phyloP scores from a whole-genome alignment of 2,329 filamentous ascomycete species.

The Talaromyces atroroseus region DNA sequence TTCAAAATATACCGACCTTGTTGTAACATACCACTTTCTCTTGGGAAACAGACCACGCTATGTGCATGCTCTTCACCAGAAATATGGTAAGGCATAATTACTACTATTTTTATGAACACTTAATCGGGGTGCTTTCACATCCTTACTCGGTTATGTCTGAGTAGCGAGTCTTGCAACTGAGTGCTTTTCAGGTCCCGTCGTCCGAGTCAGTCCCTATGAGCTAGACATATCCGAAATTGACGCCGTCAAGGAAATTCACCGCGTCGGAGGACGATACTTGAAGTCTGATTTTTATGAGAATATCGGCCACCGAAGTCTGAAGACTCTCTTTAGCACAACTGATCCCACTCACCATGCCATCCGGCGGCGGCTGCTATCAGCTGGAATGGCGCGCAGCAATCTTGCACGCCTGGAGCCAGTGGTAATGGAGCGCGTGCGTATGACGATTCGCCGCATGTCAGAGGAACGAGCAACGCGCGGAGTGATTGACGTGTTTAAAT shows the following conservation, averaged over 20 bases:
- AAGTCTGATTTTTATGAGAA: constrained; percentile 30
- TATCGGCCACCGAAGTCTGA: constrained; percentile 15
- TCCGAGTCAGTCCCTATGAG: constrained; percentile 24
- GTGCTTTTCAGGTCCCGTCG: constrained; percentile 23
- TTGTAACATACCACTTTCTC: constrained; percentile 2
- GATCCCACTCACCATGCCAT: constrained; percentile 37
- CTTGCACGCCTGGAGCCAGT: constrained; percentile 32
- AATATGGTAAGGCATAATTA: constrained; percentile 17
- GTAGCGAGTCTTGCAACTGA: background rate
- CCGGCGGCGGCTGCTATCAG: constrained; percentile 40
- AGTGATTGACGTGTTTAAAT: constrained; percentile 46
- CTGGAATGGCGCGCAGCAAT: constrained; percentile 20
- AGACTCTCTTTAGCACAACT: constrained; percentile 38
- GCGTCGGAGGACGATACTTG: constrained; percentile 26
- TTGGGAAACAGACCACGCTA: constrained; percentile 9
- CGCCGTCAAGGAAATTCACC: constrained; percentile 30
- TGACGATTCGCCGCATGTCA: constrained; percentile 41
- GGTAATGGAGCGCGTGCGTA: constrained; percentile 34
- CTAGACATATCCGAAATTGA: constrained; percentile 35
- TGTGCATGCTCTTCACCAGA: constrained; percentile 19
- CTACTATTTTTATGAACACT: too few relatives aligned
- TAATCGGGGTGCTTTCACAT: too few relatives aligned
- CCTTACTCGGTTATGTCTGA: background rate
- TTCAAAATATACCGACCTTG: constrained; percentile 1
- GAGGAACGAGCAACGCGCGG: constrained; percentile 39